phyloP scores from a whole-genome alignment of 2,329 filamentous ascomycete species.

The Fonsecaea multimorphosa region DNA sequence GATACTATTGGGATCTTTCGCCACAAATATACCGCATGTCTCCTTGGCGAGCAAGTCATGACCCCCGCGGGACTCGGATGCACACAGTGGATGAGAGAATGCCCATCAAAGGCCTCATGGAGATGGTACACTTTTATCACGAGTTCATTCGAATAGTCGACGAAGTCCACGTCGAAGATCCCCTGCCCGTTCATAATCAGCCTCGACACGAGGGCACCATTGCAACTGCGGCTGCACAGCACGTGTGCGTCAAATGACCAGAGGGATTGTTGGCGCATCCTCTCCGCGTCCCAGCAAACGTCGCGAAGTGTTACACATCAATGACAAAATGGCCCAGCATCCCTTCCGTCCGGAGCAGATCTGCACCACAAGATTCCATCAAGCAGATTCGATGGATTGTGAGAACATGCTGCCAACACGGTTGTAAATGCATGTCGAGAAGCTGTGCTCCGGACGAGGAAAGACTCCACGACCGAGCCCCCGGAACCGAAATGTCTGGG shows the following conservation, averaged over 20 bases:
- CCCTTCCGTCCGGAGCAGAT: neutral
- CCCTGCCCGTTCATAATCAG: neutral
- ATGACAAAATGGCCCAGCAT: neutral
- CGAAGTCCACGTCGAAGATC: conserved; percentile 30
- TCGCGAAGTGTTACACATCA: neutral
- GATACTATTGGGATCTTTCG: conserved; percentile 56
- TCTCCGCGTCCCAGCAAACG: neutral
- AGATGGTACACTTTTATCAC: conserved; percentile 43
- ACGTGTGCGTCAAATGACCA: neutral
- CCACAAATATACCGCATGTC: conserved; percentile 53
- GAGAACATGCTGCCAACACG: neutral
- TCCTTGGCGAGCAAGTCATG: conserved; percentile 43
- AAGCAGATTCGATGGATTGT: neutral
- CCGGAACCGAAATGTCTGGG: neutral
- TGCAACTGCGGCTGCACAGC: neutral
- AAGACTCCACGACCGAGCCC: neutral
- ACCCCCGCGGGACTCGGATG: conserved; percentile 37
- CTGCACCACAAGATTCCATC: neutral
- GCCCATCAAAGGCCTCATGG: conserved; percentile 41
- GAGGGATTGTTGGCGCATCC: neutral
- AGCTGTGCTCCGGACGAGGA: neutral
- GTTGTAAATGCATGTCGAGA: neutral
- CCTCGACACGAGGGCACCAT: neutral
- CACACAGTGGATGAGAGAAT: conserved; percentile 48
- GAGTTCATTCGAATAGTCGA: conserved; percentile 43